Evolutionary conservation across 768 basidiomycete species (phyloP).

Genomic region (Suillus variegatus): DNA sequence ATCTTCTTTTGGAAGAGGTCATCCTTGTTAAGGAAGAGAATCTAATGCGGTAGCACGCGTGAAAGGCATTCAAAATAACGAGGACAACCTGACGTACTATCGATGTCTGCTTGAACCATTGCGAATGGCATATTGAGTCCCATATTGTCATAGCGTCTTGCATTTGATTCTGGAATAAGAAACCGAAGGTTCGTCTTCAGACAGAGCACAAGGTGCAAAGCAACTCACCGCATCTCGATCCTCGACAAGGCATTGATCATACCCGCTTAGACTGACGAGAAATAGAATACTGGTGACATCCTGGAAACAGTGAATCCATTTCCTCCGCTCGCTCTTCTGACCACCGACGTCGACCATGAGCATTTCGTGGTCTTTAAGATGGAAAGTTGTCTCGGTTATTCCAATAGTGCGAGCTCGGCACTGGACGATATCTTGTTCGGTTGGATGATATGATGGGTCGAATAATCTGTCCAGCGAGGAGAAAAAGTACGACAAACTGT

Average conservation of each 20-base stretch:
- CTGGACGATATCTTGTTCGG: constrained; percentile 86
- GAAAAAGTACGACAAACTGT: constrained; percentile 76
- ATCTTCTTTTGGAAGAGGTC: constrained; percentile 92
- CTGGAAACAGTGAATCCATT: constrained; percentile 96
- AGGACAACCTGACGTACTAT: constrained; percentile 55
- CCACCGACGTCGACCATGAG: constrained; percentile 94
- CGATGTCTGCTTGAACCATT: constrained; percentile 94
- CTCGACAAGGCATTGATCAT: constrained; percentile 92
- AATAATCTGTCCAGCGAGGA: constrained; percentile 80
- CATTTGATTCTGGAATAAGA: constrained; percentile 82
- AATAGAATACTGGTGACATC: constrained; percentile 94
- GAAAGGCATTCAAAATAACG: constrained; percentile 4
- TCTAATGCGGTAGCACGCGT: constrained; percentile 44
- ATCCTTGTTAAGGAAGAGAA: constrained; percentile 94
- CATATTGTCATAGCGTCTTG: constrained; percentile 98
- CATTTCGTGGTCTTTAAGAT: constrained; percentile 77
- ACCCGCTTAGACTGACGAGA: constrained; percentile 87
- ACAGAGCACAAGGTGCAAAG: constrained; percentile 7
- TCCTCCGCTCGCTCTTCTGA: constrained; percentile 90
- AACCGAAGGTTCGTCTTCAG: neutral
- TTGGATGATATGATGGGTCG: constrained; percentile 66
- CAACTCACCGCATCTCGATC: constrained; percentile 82
- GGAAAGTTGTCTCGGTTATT: constrained; percentile 86
- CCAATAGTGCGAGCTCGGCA: constrained; percentile 88
- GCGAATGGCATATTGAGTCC: constrained; percentile 97